phyloP scores from a whole-genome alignment of 129 eudicot genomes.

The Artemisia argyi region DNA sequence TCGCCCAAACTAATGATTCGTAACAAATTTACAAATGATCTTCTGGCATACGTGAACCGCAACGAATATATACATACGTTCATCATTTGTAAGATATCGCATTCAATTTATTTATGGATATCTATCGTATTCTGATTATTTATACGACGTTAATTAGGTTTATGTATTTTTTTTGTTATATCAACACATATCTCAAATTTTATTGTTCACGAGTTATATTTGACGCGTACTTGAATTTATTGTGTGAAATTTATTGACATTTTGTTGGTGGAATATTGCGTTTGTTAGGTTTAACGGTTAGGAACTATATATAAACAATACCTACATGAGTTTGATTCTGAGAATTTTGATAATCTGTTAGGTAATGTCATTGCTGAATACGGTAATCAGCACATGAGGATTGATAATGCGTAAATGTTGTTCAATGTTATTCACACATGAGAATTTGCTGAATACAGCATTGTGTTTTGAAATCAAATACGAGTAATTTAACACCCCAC shows the following conservation, averaged over 20 bases:
- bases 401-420: too few relatives aligned
- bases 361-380: too few relatives aligned
- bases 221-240: not conserved
- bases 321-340: too few relatives aligned
- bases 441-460: not conserved
- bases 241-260: not conserved
- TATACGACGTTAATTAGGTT: not conserved
- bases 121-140: not conserved
- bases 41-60: constrained; percentile 13
- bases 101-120: not conserved
- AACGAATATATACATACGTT: constrained; percentile 14
- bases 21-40: constrained; percentile 5
- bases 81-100: constrained; percentile 28
- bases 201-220: not conserved
- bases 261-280: too few relatives aligned
- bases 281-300: too few relatives aligned
- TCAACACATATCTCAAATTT: constrained; percentile 6
- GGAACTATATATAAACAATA: too few relatives aligned
- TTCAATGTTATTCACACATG: too few relatives aligned
- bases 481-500: too few relatives aligned
- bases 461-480: not conserved
- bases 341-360: too few relatives aligned
- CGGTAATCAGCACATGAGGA: too few relatives aligned
- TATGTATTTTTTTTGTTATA: too few relatives aligned
- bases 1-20: constrained; percentile 14